Evolutionary conservation across 1,284 basidiomycete genomes (phyloP).

Genomic region (Cerrena zonata): DNA sequence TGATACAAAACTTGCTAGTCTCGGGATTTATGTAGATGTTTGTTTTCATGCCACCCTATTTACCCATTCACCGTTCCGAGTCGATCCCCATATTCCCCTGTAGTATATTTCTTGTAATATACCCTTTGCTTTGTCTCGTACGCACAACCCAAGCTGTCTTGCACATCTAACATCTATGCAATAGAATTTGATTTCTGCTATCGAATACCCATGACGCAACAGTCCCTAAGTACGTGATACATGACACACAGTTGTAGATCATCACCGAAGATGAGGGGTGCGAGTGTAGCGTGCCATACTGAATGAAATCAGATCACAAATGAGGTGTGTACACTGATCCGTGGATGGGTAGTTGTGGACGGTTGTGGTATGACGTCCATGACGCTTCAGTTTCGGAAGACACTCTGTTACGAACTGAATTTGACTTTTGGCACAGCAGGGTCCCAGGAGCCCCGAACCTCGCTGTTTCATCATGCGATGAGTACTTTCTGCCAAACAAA

Average conservation of each 20-base stretch:
- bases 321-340: slow-evolving; percentile 6
- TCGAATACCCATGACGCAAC: neutral
- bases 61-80: slow-evolving; percentile 8
- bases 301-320: slow-evolving; percentile 12
- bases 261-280: neutral
- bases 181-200: slow-evolving; percentile 1
- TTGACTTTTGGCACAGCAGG: slow-evolving; percentile 59
- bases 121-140: slow-evolving; percentile 5
- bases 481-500: neutral
- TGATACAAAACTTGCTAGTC: slow-evolving; percentile 5
- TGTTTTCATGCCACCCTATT: slow-evolving; percentile 9
- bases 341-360: neutral
- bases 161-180: slow-evolving; percentile 1
- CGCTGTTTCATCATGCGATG: slow-evolving; percentile 22
- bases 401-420: neutral
- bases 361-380: slow-evolving; percentile 1
- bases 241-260: neutral
- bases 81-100: slow-evolving; percentile 11
- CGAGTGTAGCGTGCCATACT: neutral
- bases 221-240: neutral
- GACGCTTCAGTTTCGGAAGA: neutral
- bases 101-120: slow-evolving; percentile 13
- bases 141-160: slow-evolving; percentile 8
- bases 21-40: slow-evolving; percentile 11
- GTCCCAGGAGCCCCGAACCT: slow-evolving; percentile 60